phyloP scores from a whole-genome alignment of 805 yeast genomes.

The Suhomyces emberorum region DNA sequence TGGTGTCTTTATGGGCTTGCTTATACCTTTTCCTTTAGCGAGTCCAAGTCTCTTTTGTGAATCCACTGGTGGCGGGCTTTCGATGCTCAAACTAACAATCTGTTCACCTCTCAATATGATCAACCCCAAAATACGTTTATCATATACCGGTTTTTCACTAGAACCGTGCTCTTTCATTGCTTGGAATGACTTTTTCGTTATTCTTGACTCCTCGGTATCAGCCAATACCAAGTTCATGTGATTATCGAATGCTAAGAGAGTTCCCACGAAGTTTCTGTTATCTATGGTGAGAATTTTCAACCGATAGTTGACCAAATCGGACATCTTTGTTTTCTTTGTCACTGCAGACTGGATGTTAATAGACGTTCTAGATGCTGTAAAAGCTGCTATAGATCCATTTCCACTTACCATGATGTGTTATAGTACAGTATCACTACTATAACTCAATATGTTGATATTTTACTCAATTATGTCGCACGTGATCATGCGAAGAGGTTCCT shows the following conservation, averaged over 20 bases:
- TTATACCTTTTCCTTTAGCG: slow-evolving; percentile 19
- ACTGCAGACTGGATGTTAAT: slow-evolving; percentile 2
- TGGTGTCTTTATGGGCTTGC: slow-evolving; percentile 36
- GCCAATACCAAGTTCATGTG: slow-evolving; percentile 82
- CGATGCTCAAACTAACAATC: slow-evolving; percentile 68
- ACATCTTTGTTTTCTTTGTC: slow-evolving; percentile 38
- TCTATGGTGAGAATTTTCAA: slow-evolving; percentile 75
- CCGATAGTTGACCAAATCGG: slow-evolving; percentile 71
- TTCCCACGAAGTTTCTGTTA: slow-evolving; percentile 74
- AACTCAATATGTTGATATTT: no score
- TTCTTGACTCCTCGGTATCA: slow-evolving; percentile 80
- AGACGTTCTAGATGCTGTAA: no score
- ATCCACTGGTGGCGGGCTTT: slow-evolving; percentile 54
- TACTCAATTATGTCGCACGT: no score
- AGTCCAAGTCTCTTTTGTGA: slow-evolving; percentile 30
- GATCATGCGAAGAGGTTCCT: no score
- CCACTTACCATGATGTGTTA: no score
- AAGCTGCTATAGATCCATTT: no score
- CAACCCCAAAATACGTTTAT: slow-evolving; percentile 75
- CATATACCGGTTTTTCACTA: slow-evolving; percentile 44
- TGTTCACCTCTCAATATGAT: slow-evolving; percentile 86
- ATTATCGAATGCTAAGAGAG: slow-evolving; percentile 82
- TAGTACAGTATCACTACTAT: no score
- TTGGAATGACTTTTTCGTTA: slow-evolving; percentile 56
- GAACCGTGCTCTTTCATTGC: slow-evolving; percentile 29